These are phyloP conservation scores for Lasiosphaeria hispida DNA, from an alignment of 495 filamentous ascomycete species.

Conservation along the genomic window DNA sequence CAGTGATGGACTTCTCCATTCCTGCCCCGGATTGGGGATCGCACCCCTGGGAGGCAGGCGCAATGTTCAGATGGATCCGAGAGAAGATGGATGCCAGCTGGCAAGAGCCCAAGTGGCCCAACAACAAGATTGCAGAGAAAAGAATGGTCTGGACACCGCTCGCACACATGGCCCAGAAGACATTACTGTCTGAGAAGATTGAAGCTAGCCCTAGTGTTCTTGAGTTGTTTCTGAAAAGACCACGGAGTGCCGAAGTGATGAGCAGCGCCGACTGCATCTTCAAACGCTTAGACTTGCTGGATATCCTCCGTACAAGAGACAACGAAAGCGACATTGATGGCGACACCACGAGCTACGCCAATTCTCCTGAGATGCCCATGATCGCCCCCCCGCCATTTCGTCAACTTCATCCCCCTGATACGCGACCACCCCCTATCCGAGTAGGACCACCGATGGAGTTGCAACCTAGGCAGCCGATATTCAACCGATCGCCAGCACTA, in stretches of 20 bases:
- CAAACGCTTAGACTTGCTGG: conserved; percentile 52
- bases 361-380: not conserved
- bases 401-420: too few relatives aligned
- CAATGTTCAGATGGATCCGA: conserved; percentile 33
- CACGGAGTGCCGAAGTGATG: conserved; percentile 25
- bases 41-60: conserved; percentile 18
- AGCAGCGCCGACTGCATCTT: conserved; percentile 44
- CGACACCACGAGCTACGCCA: conserved; percentile 27
- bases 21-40: conserved; percentile 55
- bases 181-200: conserved; percentile 30
- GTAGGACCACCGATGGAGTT: not conserved
- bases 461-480: not conserved
- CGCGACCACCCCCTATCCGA: not conserved
- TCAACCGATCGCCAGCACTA: not conserved
- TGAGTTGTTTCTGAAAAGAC: conserved; percentile 21
- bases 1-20: conserved; percentile 59
- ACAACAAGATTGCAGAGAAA: conserved; percentile 39
- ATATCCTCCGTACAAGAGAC: conserved; percentile 48
- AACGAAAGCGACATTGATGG: conserved; percentile 47
- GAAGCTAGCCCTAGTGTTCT: conserved; percentile 27
- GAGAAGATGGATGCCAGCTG: conserved; percentile 23
- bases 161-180: conserved; percentile 31
- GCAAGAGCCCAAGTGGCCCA: conserved; percentile 39
- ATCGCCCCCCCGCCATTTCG: not conserved
- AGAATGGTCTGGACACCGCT: conserved; percentile 51